A percentile compares a stretch with the other conserved stretches of the same genome.
These are phyloP conservation scores for Aureobasidium sp. DNA, from an alignment of 2,329 filamentous ascomycete species.

Conservation along the genomic window DNA sequence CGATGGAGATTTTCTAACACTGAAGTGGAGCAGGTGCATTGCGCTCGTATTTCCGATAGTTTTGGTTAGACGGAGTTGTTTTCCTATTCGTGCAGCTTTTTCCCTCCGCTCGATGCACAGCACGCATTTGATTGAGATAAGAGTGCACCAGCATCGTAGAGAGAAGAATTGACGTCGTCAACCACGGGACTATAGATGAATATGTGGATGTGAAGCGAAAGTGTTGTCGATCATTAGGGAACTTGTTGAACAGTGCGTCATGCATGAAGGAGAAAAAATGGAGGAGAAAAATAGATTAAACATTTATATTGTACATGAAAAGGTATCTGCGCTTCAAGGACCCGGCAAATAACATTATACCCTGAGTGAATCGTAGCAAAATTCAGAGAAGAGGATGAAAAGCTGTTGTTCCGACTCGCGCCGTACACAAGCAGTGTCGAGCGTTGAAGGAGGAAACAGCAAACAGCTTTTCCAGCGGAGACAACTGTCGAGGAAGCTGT, in stretches of 20 bases:
- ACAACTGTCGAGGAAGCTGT: neutral
- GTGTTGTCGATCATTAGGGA: neutral
- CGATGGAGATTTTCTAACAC: neutral
- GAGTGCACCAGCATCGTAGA: neutral
- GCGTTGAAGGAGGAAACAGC: neutral
- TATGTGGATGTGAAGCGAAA: neutral
- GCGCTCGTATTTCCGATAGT: neutral
- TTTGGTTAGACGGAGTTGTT: neutral
- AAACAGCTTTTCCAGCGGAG: neutral
- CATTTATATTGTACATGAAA: neutral
- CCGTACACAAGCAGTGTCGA: neutral
- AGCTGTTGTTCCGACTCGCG: neutral
- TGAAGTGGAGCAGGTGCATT: neutral
- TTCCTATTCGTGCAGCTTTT: neutral
- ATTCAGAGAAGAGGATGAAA: neutral
- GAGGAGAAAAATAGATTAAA: neutral
- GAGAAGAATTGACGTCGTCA: neutral
- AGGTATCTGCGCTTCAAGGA: neutral
- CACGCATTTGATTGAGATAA: neutral
- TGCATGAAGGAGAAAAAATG: neutral
- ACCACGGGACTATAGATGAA: neutral
- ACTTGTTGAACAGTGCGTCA: slow-evolving; percentile 3
- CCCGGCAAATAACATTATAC: neutral
- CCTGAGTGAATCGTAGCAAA: neutral
- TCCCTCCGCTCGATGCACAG: neutral